Percentiles rank a stretch among this genome's conserved stretches.
Evolutionary conservation across 176 grass and related monocot species (phyloP).

Genomic region (Raddia guianensis): DNA sequence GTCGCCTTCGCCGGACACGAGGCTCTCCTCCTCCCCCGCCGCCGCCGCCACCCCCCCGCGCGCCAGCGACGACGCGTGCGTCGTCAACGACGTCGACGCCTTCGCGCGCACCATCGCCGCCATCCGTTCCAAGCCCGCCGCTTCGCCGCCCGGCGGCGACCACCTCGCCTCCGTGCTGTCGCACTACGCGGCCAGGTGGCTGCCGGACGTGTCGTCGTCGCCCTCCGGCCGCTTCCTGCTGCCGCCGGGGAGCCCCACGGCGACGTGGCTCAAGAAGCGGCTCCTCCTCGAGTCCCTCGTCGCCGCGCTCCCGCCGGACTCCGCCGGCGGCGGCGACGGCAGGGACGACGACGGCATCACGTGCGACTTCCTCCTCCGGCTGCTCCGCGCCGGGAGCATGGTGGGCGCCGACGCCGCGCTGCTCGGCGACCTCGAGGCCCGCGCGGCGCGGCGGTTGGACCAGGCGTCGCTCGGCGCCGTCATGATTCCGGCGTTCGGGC

Average conservation of each 20-base stretch:
- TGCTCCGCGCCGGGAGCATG: constrained; percentile 66
- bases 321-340: not conserved
- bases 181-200: constrained; percentile 80
- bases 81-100: constrained; percentile 64
- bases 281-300: constrained; percentile 85
- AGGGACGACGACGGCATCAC: constrained; percentile 45
- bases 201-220: constrained; percentile 68
- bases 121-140: constrained; percentile 60
- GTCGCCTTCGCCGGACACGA: constrained; percentile 42
- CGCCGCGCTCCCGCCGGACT: constrained; percentile 67
- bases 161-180: constrained; percentile 75
- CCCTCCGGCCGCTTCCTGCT: constrained; percentile 49
- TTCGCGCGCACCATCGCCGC: constrained; percentile 73
- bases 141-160: not conserved
- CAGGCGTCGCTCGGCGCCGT: constrained; percentile 74
- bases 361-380: constrained; percentile 73
- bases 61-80: constrained; percentile 45
- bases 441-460: constrained; percentile 68
- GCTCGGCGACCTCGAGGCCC: constrained; percentile 69
- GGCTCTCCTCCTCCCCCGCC: not conserved
- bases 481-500: constrained; percentile 78
- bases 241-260: constrained; percentile 73
- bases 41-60: constrained; percentile 20
- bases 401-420: constrained; percentile 64
- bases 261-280: constrained; percentile 78